phyloP scores from a whole-genome alignment of 2,329 filamentous ascomycete genomes.

The Epichloe amarillans region DNA sequence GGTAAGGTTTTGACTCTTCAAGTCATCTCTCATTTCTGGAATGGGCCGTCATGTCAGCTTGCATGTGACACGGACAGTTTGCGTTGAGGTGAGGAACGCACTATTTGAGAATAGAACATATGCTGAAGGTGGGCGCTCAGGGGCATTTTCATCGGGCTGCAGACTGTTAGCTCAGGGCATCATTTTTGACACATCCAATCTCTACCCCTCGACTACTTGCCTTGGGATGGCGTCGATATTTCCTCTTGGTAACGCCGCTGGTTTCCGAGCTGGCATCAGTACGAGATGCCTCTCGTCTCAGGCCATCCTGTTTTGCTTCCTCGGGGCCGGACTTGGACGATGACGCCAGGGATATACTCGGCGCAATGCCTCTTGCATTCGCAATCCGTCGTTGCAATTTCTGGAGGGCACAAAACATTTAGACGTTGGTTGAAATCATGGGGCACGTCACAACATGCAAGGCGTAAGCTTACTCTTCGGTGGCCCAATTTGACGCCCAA shows the following conservation, averaged over 20 bases:
- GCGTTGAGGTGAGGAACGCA: constrained; percentile 28
- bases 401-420: constrained; percentile 26
- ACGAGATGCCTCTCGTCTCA: constrained; percentile 32
- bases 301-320: constrained; percentile 39
- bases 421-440: constrained; percentile 4
- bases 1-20: constrained; percentile 62
- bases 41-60: background rate
- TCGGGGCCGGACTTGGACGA: constrained; percentile 38
- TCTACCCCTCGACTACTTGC: constrained; percentile 22
- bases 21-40: constrained; percentile 59
- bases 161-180: background rate
- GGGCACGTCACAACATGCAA: constrained; percentile 6
- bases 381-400: constrained; percentile 77
- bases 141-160: constrained; percentile 64
- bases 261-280: constrained; percentile 32
- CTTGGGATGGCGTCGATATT: constrained; percentile 68
- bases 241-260: constrained; percentile 46
- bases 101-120: constrained; percentile 81
- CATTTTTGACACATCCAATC: background rate
- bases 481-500: constrained; percentile 71
- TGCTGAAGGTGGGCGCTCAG: constrained; percentile 66
- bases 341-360: constrained; percentile 37
- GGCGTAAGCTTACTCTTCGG: constrained; percentile 49
- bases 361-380: constrained; percentile 51
- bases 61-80: background rate